phyloP scores from a whole-genome alignment of 768 basidiomycete species.

The Symmetrospora coprosmae region DNA sequence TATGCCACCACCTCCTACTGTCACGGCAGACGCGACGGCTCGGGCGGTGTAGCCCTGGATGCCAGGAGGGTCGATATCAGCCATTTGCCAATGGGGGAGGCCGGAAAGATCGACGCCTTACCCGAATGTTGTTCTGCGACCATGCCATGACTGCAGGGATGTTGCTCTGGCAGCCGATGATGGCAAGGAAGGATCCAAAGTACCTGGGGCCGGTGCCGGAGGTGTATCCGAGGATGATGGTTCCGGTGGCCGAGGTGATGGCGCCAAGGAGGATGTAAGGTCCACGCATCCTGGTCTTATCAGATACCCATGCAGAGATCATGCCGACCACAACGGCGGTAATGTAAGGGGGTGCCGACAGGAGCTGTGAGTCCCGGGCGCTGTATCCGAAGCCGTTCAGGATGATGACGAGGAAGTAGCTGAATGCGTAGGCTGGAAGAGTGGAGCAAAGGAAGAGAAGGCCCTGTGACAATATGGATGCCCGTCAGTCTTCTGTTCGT shows the following conservation, averaged over 20 bases:
- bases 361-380: neutral
- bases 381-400: slow-evolving; percentile 1
- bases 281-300: neutral
- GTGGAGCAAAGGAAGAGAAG: too few relatives aligned
- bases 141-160: slow-evolving; percentile 2
- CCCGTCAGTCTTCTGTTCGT: too few relatives aligned
- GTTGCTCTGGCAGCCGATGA: neutral
- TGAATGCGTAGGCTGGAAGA: neutral
- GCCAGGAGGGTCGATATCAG: neutral
- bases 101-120: neutral
- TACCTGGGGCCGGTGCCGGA: neutral
- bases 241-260: neutral
- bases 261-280: neutral
- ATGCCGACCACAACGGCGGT: neutral
- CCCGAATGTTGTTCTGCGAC: neutral
- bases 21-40: neutral
- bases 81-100: neutral
- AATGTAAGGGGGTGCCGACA: slow-evolving; percentile 3
- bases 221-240: neutral
- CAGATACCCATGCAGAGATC: neutral
- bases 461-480: too few relatives aligned
- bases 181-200: slow-evolving; percentile 2
- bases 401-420: slow-evolving; percentile 8
- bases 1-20: neutral
- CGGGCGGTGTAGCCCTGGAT: too few relatives aligned